Base-by-base conservation (phyloP, 345 rosid genomes). In the Geranium brycei region DNA sequence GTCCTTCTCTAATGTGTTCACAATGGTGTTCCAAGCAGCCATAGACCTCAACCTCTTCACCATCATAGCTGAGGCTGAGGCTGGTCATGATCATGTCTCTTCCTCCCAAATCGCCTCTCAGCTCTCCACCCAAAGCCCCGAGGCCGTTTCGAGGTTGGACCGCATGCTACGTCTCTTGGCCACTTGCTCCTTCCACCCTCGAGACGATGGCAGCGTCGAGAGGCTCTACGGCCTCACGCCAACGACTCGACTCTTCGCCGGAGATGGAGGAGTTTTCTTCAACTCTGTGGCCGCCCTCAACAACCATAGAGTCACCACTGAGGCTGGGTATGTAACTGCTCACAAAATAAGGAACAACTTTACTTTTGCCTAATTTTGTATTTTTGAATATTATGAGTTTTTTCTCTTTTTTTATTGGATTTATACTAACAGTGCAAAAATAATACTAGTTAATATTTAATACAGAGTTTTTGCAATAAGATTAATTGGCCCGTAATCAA, bases 41-140 rank as follows among this genome's bases (percentile, higher is more conserved):
- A 32, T 68, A 1, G 75, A 75, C 53, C 79, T 75, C 14, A 59
- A 69, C 11, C 35, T 75, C 4, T 68, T 75, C 1, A 70, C 41
- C 5, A 55, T 71, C 63, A 68, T 75, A 4, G 41, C 38, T 23
- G 1, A 63, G 64, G 40, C 53, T 58, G 4, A 66, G 78, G 6
- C 66, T 41, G 3, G 62, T 23, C 28, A 12, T 1, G 40, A 56
- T 11, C 15, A 23, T 12, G 1, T 71, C 10, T 71, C 74, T 0
- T 30, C 65, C 0, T 7, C 59, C 4, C 62, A 71, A 0, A 55
- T 71, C 4, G 58, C 68, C 14, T 47, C 64, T 11, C 17, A 31
- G 4, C n/a, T 69, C 4, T 40, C 63, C 14, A 57, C 63, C 5
- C 7, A n/a, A 3, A 57, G 30, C 59, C 68, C 51, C 3, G 38